These are phyloP conservation scores for Cyberlindnera euphorbiiphila DNA, from an alignment of 805 yeast species.

Conservation along the genomic window DNA sequence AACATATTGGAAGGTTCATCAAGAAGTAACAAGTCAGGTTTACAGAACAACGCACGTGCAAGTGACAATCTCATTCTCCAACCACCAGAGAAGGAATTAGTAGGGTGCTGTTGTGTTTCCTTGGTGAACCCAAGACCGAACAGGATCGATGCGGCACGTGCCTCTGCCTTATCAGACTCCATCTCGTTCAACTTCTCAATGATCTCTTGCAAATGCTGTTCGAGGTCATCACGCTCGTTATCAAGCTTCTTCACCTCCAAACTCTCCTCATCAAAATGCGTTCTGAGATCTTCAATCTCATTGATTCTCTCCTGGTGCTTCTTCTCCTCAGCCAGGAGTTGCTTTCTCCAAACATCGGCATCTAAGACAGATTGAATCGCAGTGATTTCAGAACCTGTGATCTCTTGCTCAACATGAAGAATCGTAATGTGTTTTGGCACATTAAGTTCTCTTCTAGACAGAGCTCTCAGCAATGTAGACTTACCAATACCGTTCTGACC, in stretches of 20 bases:
- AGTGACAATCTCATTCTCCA: constrained; percentile 99
- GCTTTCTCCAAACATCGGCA: constrained; percentile 99
- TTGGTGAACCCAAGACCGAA: constrained; percentile 91
- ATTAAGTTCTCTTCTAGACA: constrained; percentile 88
- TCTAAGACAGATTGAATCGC: constrained; percentile 96
- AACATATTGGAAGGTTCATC: constrained; percentile 99
- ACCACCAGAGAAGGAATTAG: constrained; percentile 97
- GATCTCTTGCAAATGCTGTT: constrained; percentile 70
- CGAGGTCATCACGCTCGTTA: constrained; percentile 85
- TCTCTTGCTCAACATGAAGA: constrained; percentile 96
- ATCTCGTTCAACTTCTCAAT: constrained; percentile 82
- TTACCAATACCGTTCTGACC: constrained; percentile 99
- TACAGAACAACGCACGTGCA: constrained; percentile 96
- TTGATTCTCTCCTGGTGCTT: constrained; percentile 68
- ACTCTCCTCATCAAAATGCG: constrained; percentile 72
- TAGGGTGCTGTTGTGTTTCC: constrained; percentile 77
- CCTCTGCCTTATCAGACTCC: constrained; percentile 97
- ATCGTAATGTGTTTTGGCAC: constrained; percentile 95
- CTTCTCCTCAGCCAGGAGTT: constrained; percentile 69
- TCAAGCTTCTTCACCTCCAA: constrained; percentile 76
- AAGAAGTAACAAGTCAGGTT: constrained; percentile 85
- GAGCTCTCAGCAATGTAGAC: constrained; percentile 85
- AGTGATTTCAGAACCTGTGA: constrained; percentile 84
- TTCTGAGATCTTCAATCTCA: constrained; percentile 67
- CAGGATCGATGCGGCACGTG: constrained; percentile 91